Percentiles rank a stretch among this genome's conserved stretches.
Evolutionary conservation across 2,329 filamentous ascomycete species (phyloP).

Genomic region (Lachnellula occidentalis): DNA sequence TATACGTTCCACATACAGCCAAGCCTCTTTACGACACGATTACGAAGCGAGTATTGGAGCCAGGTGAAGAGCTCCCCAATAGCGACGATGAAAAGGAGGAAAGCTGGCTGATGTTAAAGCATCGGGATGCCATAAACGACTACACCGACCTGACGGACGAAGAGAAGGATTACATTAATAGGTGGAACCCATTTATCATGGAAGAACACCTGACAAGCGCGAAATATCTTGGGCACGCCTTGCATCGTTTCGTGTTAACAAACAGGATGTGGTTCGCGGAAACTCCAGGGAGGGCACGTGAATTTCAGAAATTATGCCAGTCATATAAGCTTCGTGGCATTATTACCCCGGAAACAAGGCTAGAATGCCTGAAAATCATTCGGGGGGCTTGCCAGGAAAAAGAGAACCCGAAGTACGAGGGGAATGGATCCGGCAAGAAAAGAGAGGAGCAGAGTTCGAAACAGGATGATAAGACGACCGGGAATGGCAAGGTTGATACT

Average conservation of each 20-base stretch:
- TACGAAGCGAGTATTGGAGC: conserved; percentile 22
- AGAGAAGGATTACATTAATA: conserved; percentile 29
- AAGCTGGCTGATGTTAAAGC: conserved; percentile 27
- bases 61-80: conserved; percentile 25
- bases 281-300: neutral
- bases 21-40: conserved; percentile 26
- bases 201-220: conserved; percentile 17
- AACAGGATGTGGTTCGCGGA: conserved; percentile 25
- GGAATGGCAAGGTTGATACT: neutral
- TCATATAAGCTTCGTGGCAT: neutral
- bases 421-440: neutral
- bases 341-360: neutral
- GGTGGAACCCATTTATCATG: conserved; percentile 28
- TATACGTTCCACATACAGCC: conserved; percentile 15
- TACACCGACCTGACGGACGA: conserved; percentile 24
- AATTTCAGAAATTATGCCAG: neutral
- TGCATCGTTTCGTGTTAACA: conserved; percentile 20
- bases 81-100: conserved; percentile 30
- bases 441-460: conserved; percentile 6
- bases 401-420: neutral
- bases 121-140: conserved; percentile 27
- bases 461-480: conserved; percentile 5
- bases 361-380: neutral
- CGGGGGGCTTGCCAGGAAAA: neutral
- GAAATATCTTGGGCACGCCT: conserved; percentile 15